Conservation (phyloP, 805 yeast genomes). For the Candida sphagnicola region DNA sequence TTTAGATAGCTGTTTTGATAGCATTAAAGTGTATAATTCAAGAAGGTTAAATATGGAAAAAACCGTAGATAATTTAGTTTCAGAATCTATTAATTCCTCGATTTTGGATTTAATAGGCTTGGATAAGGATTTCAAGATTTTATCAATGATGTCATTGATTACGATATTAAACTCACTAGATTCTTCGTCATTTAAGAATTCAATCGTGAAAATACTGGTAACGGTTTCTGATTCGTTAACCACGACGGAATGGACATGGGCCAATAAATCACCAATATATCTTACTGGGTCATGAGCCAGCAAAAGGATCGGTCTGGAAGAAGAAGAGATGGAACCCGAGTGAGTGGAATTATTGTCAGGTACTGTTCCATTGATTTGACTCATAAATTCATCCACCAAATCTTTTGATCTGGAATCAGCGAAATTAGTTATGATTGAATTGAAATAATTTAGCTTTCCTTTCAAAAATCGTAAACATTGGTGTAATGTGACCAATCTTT, state of each 20-base stretch:
- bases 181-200: constrained; percentile 15
- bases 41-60: constrained; percentile 60
- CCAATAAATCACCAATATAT: constrained; percentile 82
- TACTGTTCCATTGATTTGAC: constrained; percentile 44
- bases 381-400: constrained; percentile 63
- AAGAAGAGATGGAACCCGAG: constrained; percentile 2
- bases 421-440: constrained; percentile 58
- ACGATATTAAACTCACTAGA: constrained; percentile 26
- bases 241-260: constrained; percentile 79
- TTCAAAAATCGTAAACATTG: constrained; percentile 26
- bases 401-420: constrained; percentile 63
- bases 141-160: constrained; percentile 38
- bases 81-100: constrained; percentile 66
- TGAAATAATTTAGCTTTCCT: constrained; percentile 47
- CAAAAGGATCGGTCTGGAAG: constrained; percentile 49
- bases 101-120: constrained; percentile 60
- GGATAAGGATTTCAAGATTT: constrained; percentile 50
- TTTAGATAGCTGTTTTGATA: constrained; percentile 38
- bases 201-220: constrained; percentile 47
- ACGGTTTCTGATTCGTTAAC: constrained; percentile 85
- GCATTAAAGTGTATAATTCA: constrained; percentile 69
- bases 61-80: constrained; percentile 51
- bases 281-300: constrained; percentile 78
- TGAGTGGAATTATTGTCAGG: constrained; percentile 6
- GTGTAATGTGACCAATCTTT: constrained; percentile 25